phyloP scores from a whole-genome alignment of 345 rosid genomes.

The Murraya paniculata region DNA sequence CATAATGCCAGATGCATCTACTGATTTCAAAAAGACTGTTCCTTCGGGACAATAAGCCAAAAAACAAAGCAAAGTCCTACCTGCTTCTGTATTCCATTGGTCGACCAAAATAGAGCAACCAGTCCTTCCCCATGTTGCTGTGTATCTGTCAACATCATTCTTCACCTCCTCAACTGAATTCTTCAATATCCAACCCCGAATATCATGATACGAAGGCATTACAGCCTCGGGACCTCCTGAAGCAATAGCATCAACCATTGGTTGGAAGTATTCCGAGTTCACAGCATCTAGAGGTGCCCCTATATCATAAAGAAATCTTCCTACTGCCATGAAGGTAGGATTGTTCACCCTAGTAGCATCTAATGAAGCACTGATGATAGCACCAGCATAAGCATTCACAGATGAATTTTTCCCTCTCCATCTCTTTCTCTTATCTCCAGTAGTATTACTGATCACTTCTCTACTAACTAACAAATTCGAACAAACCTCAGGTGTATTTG shows the following conservation, averaged over 20 bases:
- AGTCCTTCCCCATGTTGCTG: slow-evolving; percentile 53
- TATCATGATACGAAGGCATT: slow-evolving; percentile 57
- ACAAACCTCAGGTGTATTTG: slow-evolving; percentile 22
- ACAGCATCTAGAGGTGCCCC: slow-evolving; percentile 73
- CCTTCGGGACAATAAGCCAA: slow-evolving; percentile 63
- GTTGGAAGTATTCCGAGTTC: slow-evolving; percentile 69
- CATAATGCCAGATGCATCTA: slow-evolving; percentile 53
- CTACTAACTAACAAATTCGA: slow-evolving; percentile 24
- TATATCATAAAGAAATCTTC: slow-evolving; percentile 65
- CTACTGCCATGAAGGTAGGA: slow-evolving; percentile 49
- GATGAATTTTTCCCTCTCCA: slow-evolving; percentile 34
- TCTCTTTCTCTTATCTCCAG: slow-evolving; percentile 45
- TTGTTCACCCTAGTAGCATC: slow-evolving; percentile 39
- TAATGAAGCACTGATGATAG: slow-evolving; percentile 15
- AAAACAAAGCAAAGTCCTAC: slow-evolving; percentile 49
- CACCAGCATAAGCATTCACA: slow-evolving; percentile 27
- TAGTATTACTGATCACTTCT: slow-evolving; percentile 36
- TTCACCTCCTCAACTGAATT: slow-evolving; percentile 68
- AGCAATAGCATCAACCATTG: slow-evolving; percentile 59
- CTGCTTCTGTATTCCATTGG: slow-evolving; percentile 49
- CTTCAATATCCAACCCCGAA: slow-evolving; percentile 72
- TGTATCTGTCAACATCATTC: slow-evolving; percentile 41
- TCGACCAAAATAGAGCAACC: slow-evolving; percentile 83
- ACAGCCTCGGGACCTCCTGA: slow-evolving; percentile 47
- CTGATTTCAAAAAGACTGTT: slow-evolving; percentile 60